Base-by-base conservation (phyloP, 2,329 filamentous ascomycete species). In the Rhynchosporium agropyri region DNA sequence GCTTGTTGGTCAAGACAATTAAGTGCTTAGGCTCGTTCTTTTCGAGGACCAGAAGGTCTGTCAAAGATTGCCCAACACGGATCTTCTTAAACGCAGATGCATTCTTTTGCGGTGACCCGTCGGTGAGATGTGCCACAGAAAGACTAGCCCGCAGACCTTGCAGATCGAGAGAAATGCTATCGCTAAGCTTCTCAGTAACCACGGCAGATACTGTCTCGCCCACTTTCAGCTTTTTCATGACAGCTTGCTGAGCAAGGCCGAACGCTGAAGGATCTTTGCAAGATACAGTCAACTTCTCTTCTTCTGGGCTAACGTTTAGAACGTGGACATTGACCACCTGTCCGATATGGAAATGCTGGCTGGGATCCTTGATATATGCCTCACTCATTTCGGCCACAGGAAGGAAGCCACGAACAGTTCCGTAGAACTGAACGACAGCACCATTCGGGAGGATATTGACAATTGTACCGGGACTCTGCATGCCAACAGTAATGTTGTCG, bases 311-410 rank as follows among this genome's bases (percentile, higher is more conserved):
- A 56, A 97, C 86, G 56, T 89, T 90, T 40, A 97, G 77, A n/a
- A 96, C 87, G 72, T 94, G 91, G 26, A 97, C 90, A 71, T 87
- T 96, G 68, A 99, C 89, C 1, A 96, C 94, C 75, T 99, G 95
- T 0, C 95, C 96, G 49, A 87, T 78, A 42, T 89, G 87, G 79
- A 99, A 99, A 77, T 98, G 93, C 72, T 96, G 88, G 51, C 85
- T 86, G 4, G 95, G 92, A 72, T 97, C 90, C 69, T 89, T 85
- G 72, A 99, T 97, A 73, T 89, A 97, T 10, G 93, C 92, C 75
- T 99, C 95, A 74, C 95, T 98, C 95, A 99, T 99, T 77, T 99
- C 94, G 1, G 91, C 91, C 0, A 96, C 88, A 2, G 95, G 95
- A 60, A 99, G 82, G 79, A 96, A 99, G 8, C 90, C 96, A 68